Evolutionary conservation across 768 basidiomycete genomes (phyloP).

Genomic region (Kwoniella pini): DNA sequence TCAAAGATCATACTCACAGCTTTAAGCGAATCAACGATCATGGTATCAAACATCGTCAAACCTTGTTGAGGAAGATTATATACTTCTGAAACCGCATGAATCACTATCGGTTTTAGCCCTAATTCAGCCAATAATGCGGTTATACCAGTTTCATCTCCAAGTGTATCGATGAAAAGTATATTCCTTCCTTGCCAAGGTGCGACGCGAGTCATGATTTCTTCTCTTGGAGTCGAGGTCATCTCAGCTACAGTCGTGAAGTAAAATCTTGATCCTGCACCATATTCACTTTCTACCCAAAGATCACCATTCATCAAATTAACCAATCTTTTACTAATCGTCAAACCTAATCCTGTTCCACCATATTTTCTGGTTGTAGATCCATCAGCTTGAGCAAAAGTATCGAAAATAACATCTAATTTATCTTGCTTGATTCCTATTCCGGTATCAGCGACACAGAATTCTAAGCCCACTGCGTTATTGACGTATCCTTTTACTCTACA

Average conservation of each 20-base stretch:
- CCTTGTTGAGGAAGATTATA: constrained; percentile 58
- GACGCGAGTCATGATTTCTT: constrained; percentile 50
- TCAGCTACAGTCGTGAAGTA: constrained; percentile 75
- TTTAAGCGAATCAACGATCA: constrained; percentile 84
- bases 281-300: constrained; percentile 97
- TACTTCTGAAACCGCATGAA: constrained; percentile 77
- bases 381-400: constrained; percentile 98
- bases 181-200: constrained; percentile 77
- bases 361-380: constrained; percentile 98
- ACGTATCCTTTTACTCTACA: constrained; percentile 65
- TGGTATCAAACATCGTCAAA: constrained; percentile 88
- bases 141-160: constrained; percentile 73
- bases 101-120: constrained; percentile 72
- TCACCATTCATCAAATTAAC: constrained; percentile 97
- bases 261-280: constrained; percentile 75
- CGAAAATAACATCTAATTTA: constrained; percentile 96
- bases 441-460: constrained; percentile 97
- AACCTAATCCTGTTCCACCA: constrained; percentile 91
- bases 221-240: constrained; percentile 35
- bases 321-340: constrained; percentile 96
- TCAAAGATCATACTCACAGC: constrained; percentile 63
- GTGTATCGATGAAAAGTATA: constrained; percentile 88
- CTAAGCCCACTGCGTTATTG: constrained; percentile 80
- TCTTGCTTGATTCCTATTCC: constrained; percentile 99
- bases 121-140: constrained; percentile 75